Base-by-base conservation (phyloP, 306 rosid species). In the Medicago arabica region DNA sequence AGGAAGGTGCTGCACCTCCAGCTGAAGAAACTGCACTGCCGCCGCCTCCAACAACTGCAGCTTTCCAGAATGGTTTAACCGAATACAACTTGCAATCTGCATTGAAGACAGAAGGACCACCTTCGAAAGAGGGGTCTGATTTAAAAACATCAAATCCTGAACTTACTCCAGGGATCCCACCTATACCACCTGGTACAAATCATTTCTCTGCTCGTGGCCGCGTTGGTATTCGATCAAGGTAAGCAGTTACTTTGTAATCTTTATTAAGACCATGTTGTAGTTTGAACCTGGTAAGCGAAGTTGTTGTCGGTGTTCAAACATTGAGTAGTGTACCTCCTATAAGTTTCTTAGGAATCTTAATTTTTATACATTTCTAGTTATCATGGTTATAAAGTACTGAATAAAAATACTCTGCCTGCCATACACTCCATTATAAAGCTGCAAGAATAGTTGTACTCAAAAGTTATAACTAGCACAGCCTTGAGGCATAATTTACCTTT, bases 171-270 rank as follows among this genome's bases (percentile, higher is more conserved):
- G 98, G 97, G 73, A 87, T 92, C 54, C 97, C 98, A 51, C 92
- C 96, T 21, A 86, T 89, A 66, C 94, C 98, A 69, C 96, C 91
- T 43, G 82, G 79, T 84, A 72, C 96, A 82, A 91, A 85, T 77
- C 94, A 93, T 40, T 88, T 89, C 72, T 82, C 97, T 39, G 81
- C 88, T 39, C 92, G 90, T 8, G 87, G 94, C 21, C 91, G 94
- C 75, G 63, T 79, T 80, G 96, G 97, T 79, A 87, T 93, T 82
- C 86, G 97, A 15, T 79, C 97, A 65, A 93, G 98, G 98, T 91
- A 84, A 74, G 69, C 82, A 76, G 61, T 49, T 51, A 75, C 31
- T 65, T 71, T 57, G n/a, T 40, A 21, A 83, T 43, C 39, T 36
- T 51, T 64, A 4, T 69, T 41, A 60, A n/a, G 53, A 64, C 54